Evolutionary conservation across 2,329 filamentous ascomycete species (phyloP), one percentile per base, ranked within the genome.

Genomic region (Talaromyces atroroseus): DNA sequence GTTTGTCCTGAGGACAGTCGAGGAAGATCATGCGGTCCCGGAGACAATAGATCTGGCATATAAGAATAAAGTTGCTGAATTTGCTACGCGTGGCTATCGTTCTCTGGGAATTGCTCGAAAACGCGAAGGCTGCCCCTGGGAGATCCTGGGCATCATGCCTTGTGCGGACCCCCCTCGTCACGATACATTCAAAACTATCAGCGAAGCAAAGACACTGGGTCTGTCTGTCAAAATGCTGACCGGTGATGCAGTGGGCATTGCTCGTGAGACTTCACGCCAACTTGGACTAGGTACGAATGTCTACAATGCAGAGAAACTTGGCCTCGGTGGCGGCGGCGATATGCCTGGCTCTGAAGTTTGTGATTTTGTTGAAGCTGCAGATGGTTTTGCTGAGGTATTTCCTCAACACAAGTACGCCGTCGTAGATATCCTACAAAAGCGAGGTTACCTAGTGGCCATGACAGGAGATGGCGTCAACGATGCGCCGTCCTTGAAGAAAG

Each of bases 161-260:
- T 95, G 90, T 82, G 90, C 87, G 66, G 90, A 95, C 73, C 91
- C 91, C 66, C 90, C 90, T 65, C 89, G 91, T 69, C 86, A 95
- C 78, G 90, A 95, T 70, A 95, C 91, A 65, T 89, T 86, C 67
- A 89, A 89, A 73, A 95, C 91, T 60, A 89, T 95, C 77, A 87
- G 89, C 73, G 90, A 95, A 76, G 90, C 90, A 68, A 92, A 94
- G 81, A 82, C 80, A 62, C 84, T 95, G 58, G 90, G 90, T 80
- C 81, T 95, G 60, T 91, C 88, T 64, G 91, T 95, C 77, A 95
- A 95, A 82, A 95, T 95, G 90, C 83, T 95, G 78, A 95, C 91
- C 76, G 90, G 90, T 82, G 90, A 95, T 71, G 90, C 91, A 64
- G 90, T 95, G 71, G 91, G 90, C 74, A 95, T 95, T 72, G 90